Evolutionary conservation across 352 stramenopile genomes (phyloP).

Genomic region (Globisporangium echinulatum): DNA sequence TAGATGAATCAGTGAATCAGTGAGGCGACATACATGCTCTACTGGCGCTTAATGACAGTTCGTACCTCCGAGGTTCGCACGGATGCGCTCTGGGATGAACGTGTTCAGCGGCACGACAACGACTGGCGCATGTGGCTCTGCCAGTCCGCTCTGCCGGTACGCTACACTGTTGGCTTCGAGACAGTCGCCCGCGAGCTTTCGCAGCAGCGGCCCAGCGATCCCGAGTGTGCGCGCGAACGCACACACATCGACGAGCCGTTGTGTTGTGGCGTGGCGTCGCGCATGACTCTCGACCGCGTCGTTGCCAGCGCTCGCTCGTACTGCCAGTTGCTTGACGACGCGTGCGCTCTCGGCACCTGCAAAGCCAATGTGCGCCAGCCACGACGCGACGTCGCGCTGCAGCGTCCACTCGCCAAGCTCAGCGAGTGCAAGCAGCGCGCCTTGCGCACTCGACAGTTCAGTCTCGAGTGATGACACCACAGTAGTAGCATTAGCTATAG

Average conservation of each 20-base stretch:
- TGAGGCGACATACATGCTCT: not conserved
- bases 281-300: not conserved
- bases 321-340: constrained; percentile 8
- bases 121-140: not conserved
- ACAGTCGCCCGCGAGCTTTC: constrained; percentile 8
- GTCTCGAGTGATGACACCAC: not conserved
- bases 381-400: constrained; percentile 10
- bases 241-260: constrained; percentile 13
- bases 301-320: not conserved
- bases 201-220: constrained; percentile 6
- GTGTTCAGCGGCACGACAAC: constrained; percentile 9
- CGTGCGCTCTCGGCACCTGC: constrained; percentile 4
- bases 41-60: not conserved
- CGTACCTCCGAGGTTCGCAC: constrained; percentile 12
- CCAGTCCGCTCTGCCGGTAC: not conserved
- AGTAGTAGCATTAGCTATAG: not conserved
- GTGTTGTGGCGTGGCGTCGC: not conserved
- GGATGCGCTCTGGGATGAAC: constrained; percentile 15
- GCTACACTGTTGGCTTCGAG: not conserved
- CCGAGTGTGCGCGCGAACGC: constrained; percentile 5
- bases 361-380: constrained; percentile 17
- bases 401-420: constrained; percentile 17
- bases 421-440: constrained; percentile 7
- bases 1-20: not conserved
- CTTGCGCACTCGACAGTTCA: not conserved